These are phyloP conservation scores for Chaetomiaceae sp. DNA, from an alignment of 2,329 filamentous ascomycete genomes.

Conservation along the genomic window DNA sequence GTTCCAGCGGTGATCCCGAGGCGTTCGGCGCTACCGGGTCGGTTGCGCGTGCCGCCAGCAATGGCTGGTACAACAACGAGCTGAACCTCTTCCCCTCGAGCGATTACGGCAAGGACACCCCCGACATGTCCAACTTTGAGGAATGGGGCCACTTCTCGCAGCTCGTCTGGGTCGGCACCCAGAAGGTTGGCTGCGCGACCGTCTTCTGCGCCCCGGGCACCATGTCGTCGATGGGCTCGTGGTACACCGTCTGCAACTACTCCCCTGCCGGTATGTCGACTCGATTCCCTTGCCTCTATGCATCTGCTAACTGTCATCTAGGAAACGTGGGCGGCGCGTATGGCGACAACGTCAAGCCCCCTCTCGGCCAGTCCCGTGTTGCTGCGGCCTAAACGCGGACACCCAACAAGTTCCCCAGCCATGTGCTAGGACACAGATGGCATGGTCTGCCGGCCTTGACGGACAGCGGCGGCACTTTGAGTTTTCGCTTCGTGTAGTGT, in stretches of 20 bases:
- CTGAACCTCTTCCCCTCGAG: constrained; percentile 49
- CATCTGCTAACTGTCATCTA: constrained; percentile 26
- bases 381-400: constrained; percentile 3
- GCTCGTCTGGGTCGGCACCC: constrained; percentile 64
- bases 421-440: neutral
- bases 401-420: neutral
- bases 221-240: constrained; percentile 50
- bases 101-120: constrained; percentile 57
- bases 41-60: constrained; percentile 65
- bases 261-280: constrained; percentile 58
- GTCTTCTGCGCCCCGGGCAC: constrained; percentile 50
- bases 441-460: constrained; percentile 1
- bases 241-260: constrained; percentile 90
- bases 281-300: neutral
- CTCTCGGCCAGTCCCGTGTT: constrained; percentile 35
- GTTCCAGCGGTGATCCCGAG: constrained; percentile 37
- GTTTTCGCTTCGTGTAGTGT: constrained; percentile 24
- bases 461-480: constrained; percentile 11
- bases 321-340: constrained; percentile 52
- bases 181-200: constrained; percentile 59
- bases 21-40: constrained; percentile 49
- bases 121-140: constrained; percentile 59
- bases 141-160: constrained; percentile 72
- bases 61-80: constrained; percentile 88
- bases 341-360: constrained; percentile 44